A percentile compares a stretch with the other conserved stretches of the same genome.
phyloP scores from a whole-genome alignment of 306 rosid genomes.

The Prunus mume region DNA sequence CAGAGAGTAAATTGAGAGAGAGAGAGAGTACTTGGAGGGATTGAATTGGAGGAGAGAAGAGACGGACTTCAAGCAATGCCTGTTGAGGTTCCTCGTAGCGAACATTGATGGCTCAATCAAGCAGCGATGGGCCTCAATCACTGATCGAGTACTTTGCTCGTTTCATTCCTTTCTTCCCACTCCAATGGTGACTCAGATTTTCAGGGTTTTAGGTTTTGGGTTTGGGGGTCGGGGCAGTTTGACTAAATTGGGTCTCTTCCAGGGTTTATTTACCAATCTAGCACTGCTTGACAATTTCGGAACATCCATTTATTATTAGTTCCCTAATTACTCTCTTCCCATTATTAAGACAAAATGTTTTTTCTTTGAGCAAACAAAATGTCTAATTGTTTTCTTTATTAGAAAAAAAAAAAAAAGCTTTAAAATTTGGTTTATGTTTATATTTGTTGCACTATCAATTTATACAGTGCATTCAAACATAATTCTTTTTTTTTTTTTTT shows the following conservation, averaged over 20 bases:
- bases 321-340: no score
- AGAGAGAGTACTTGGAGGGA: constrained; percentile 45
- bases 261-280: background rate
- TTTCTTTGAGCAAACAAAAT: no score
- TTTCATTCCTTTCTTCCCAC: background rate
- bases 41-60: constrained; percentile 49
- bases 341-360: no score
- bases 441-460: no score
- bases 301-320: no score
- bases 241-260: background rate
- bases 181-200: constrained; percentile 13
- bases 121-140: constrained; percentile 6
- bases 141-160: background rate
- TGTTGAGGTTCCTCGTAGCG: constrained; percentile 47
- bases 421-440: no score
- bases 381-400: no score
- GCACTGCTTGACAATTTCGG: background rate
- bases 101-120: constrained; percentile 45
- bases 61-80: constrained; percentile 52
- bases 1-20: background rate
- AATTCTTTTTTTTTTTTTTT: no score
- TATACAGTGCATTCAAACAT: no score
- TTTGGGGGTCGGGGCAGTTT: background rate
- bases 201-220: constrained; percentile 41
- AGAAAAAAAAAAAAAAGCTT: no score